Evolutionary conservation across 257 asterid species (phyloP).

Genomic region (Leptodermis oblonga): DNA sequence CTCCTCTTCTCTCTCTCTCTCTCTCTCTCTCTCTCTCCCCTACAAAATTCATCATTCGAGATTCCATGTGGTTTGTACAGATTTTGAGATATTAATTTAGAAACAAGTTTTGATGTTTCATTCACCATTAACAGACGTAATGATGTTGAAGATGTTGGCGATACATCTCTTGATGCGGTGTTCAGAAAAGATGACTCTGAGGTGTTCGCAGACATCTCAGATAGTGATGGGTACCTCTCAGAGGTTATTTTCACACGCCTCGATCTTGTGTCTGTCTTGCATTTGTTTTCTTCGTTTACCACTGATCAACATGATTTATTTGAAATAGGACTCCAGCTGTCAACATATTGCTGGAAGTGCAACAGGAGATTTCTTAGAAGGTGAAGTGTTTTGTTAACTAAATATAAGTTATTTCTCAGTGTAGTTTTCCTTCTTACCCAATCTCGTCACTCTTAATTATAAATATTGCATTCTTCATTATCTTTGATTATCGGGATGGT

Average conservation of each 20-base stretch:
- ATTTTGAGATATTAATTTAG: neutral
- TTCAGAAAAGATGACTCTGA: constrained; percentile 51
- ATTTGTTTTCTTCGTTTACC: constrained; percentile 13
- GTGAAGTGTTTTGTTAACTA: constrained; percentile 25
- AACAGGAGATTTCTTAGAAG: constrained; percentile 40
- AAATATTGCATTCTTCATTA: constrained; percentile 8
- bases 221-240: constrained; percentile 93
- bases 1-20: too few species aligned
- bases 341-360: constrained; percentile 36
- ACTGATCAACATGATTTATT: constrained; percentile 28
- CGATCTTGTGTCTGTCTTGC: neutral
- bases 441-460: neutral
- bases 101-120: constrained; percentile 9
- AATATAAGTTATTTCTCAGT: constrained; percentile 1
- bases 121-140: constrained; percentile 36
- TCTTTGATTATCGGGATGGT: constrained; percentile 14
- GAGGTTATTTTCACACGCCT: constrained; percentile 52
- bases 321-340: constrained; percentile 53
- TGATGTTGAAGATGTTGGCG: constrained; percentile 34
- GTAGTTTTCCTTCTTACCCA: neutral
- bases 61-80: neutral
- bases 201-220: constrained; percentile 54
- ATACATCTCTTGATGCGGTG: constrained; percentile 52
- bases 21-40: neutral
- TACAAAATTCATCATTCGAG: neutral